Conservation (phyloP, 495 filamentous ascomycete genomes). For the Hyphodiscus hymeniophilus region DNA sequence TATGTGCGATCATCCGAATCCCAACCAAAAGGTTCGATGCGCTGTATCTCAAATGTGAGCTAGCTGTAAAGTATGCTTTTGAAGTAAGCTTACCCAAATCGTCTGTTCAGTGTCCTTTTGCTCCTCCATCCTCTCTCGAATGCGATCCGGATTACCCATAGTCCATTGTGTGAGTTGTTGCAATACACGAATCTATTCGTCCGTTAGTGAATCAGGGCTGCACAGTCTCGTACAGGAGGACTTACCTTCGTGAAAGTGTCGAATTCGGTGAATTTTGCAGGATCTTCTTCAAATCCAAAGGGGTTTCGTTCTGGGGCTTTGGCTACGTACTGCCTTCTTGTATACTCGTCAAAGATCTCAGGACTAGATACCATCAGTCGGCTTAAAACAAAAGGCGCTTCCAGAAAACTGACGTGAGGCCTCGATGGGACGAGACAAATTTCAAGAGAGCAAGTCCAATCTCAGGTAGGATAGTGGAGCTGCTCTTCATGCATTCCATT, state of each 20-base stretch:
- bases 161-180: slow-evolving; percentile 90
- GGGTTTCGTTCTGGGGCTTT: slow-evolving; percentile 78
- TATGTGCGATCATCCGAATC: slow-evolving; percentile 78
- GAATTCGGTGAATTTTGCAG: slow-evolving; percentile 68
- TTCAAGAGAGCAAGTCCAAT: slow-evolving; percentile 88
- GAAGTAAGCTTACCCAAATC: slow-evolving; percentile 58
- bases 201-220: slow-evolving; percentile 6
- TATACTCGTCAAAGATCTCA: slow-evolving; percentile 91
- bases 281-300: slow-evolving; percentile 70
- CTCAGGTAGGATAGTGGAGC: slow-evolving; percentile 63
- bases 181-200: slow-evolving; percentile 61
- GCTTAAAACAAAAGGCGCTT: slow-evolving; percentile 1
- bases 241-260: slow-evolving; percentile 69
- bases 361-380: slow-evolving; percentile 39
- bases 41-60: slow-evolving; percentile 39
- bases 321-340: slow-evolving; percentile 77
- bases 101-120: slow-evolving; percentile 73
- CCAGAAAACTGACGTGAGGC: slow-evolving; percentile 66
- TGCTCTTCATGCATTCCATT: slow-evolving; percentile 72
- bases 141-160: slow-evolving; percentile 72
- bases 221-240: neutral
- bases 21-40: slow-evolving; percentile 87
- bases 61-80: slow-evolving; percentile 10
- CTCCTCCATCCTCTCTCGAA: slow-evolving; percentile 81
- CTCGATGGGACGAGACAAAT: slow-evolving; percentile 87